Evolutionary conservation across 345 rosid genomes (phyloP).

Genomic region (Toxicodendron radicans): DNA sequence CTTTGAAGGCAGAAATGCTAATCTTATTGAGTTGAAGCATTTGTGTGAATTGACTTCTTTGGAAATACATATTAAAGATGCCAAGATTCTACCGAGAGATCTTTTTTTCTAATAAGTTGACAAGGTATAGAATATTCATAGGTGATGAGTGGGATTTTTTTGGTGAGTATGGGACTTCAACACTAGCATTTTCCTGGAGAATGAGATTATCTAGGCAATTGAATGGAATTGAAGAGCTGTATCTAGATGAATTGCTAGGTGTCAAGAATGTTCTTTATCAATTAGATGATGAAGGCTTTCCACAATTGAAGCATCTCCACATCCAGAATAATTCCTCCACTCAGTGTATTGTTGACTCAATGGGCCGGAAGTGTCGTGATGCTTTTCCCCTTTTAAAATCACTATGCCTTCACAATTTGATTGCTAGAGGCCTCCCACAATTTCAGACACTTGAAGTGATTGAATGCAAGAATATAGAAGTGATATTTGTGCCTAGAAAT

Average conservation of each 20-base stretch:
- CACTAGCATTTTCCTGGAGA: neutral
- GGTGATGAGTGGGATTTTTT: slow-evolving; percentile 19
- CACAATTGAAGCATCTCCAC: neutral
- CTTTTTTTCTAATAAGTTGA: too few relatives aligned
- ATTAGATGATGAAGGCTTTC: neutral
- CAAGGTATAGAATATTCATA: neutral
- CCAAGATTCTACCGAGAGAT: too few relatives aligned
- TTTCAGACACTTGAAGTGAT: slow-evolving; percentile 13
- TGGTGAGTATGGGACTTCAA: neutral
- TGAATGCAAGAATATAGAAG: neutral
- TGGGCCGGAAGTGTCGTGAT: neutral
- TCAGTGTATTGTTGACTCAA: neutral
- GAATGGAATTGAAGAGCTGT: neutral
- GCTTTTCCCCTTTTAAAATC: slow-evolving; percentile 14
- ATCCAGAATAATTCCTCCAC: neutral
- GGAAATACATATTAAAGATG: too few relatives aligned
- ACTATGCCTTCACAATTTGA: slow-evolving; percentile 10
- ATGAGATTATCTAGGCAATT: neutral
- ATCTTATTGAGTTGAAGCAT: too few relatives aligned
- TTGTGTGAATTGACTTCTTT: too few relatives aligned
- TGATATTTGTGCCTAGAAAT: slow-evolving; percentile 18
- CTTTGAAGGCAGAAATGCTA: neutral
- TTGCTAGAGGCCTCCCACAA: neutral
- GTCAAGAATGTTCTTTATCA: neutral
- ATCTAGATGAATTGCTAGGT: neutral